Conservation (phyloP, 441 rosid species). For the Flueggea neowawraea region DNA sequence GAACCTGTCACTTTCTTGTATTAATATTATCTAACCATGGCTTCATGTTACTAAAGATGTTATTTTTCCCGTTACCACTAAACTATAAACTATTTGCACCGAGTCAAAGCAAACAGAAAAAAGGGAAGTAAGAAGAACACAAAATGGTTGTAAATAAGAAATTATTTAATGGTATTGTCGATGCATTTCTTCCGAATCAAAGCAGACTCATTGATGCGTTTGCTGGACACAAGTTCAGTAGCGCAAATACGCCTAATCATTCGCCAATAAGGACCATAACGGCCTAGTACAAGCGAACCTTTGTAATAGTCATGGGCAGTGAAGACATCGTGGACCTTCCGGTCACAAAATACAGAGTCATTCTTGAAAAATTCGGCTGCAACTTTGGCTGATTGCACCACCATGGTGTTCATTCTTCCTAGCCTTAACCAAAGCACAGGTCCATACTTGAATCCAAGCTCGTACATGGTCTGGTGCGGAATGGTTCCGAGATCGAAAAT, state of each 20-base stretch:
- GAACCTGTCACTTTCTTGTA: too few species aligned
- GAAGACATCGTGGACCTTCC: not conserved
- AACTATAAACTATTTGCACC: too few species aligned
- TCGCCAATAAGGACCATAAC: constrained; percentile 14
- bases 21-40: too few species aligned
- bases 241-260: constrained; percentile 4
- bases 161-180: constrained; percentile 4
- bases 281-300: not conserved
- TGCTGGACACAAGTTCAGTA: constrained; percentile 5
- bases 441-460: constrained; percentile 14
- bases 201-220: constrained; percentile 8
- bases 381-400: constrained; percentile 15
- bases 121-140: too few species aligned
- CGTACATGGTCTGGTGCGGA: constrained; percentile 20
- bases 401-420: constrained; percentile 16
- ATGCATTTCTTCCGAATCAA: constrained; percentile 2
- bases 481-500: constrained; percentile 20
- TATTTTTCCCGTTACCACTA: too few species aligned
- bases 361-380: constrained; percentile 17
- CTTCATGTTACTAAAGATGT: too few species aligned
- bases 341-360: constrained; percentile 12
- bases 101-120: not conserved
- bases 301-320: constrained; percentile 15
- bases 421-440: constrained; percentile 21
- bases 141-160: not conserved